Evolutionary conservation across 805 yeast genomes (phyloP), one percentile per base, ranked within the genome.

Genomic region (Clavispora carvajalis): DNA sequence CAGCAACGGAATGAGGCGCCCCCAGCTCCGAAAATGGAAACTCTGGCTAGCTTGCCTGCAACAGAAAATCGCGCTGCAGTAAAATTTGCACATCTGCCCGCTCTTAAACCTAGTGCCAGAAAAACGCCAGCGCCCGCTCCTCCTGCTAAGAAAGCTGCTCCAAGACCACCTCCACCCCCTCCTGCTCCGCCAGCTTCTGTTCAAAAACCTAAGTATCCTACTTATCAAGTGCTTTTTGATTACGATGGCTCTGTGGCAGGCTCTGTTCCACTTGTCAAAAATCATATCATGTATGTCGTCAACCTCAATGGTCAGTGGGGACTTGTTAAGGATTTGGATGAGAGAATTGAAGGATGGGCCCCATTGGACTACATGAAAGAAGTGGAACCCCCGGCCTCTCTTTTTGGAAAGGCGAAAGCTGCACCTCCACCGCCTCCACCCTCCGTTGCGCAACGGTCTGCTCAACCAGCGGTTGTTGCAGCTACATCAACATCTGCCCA

Each of bases 241-340:
- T 91, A 85, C 62, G 84, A 81, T 16, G 97, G 96, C 6, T 77
- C 89, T 1, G 93, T 91, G 13, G 74, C 82, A 11, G 82, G 95
- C 1, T 81, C 93, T 7, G 69, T 90, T 44, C 88, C 96, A 6
- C 70, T 91, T 29, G 64, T 73, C 5, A 85, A 83, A 53, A 96
- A 85, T 44, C 85, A 85, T 34, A 68, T 87, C 35, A 80, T 91
- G 26, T 79, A 79, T 46, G 78, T 93, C 24, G 66, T 80, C 3
- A 82, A 76, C 55, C 86, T 83, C 42, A 80, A 82, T 34, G 90
- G 86, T 46, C 96, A 96, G 13, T 93, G 99, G 99, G 91, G 95
- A 53, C 71, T 93, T 43, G 97, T 89, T 8, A 85, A 84, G 58
- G 71, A 79, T 24, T 59, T 82, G 45, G 90, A 84, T 54, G 93